Evolutionary conservation across 1,139 yeast species (phyloP).

Genomic region (Candida frijolesensis): DNA sequence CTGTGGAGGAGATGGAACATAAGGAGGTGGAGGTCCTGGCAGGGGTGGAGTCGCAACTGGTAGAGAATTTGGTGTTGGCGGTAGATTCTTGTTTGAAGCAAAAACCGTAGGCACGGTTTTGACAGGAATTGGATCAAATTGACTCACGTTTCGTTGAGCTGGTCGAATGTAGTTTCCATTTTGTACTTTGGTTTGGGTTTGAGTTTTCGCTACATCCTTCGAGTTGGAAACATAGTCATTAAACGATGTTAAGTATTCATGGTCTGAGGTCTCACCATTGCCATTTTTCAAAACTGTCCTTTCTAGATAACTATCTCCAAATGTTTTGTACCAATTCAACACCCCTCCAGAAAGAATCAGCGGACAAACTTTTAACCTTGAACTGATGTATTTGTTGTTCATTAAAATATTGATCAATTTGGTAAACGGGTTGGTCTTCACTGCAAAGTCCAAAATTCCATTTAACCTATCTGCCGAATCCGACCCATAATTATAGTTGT

Average conservation of each 20-base stretch:
- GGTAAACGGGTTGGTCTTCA: conserved; percentile 39
- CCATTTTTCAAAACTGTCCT: conserved; percentile 16
- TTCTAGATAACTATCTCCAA: conserved; percentile 33
- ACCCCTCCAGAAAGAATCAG: conserved; percentile 46
- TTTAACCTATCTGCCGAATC: conserved; percentile 30
- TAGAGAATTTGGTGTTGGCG: not conserved
- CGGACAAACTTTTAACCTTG: conserved; percentile 36
- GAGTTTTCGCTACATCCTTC: conserved; percentile 1
- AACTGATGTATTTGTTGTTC: conserved; percentile 39
- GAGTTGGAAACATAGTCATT: conserved; percentile 45
- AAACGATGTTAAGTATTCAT: conserved; percentile 35
- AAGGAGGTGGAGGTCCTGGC: not conserved
- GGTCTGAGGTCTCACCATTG: not conserved
- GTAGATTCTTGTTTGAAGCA: not conserved
- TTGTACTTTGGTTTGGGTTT: not conserved
- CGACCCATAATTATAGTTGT: conserved; percentile 47
- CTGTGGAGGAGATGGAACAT: not conserved
- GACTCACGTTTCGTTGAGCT: conserved; percentile 1
- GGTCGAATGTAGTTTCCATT: conserved; percentile 10
- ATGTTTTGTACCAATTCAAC: conserved; percentile 34
- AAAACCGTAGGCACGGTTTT: not conserved
- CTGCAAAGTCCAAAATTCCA: conserved; percentile 23
- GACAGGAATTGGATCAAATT: conserved; percentile 7
- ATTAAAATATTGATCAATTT: conserved; percentile 56
- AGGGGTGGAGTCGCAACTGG: not conserved